A percentile compares a stretch with the other conserved stretches of the same genome.
phyloP scores from a whole-genome alignment of 2,329 filamentous ascomycete species.

The Zymoseptoria passerinii region DNA sequence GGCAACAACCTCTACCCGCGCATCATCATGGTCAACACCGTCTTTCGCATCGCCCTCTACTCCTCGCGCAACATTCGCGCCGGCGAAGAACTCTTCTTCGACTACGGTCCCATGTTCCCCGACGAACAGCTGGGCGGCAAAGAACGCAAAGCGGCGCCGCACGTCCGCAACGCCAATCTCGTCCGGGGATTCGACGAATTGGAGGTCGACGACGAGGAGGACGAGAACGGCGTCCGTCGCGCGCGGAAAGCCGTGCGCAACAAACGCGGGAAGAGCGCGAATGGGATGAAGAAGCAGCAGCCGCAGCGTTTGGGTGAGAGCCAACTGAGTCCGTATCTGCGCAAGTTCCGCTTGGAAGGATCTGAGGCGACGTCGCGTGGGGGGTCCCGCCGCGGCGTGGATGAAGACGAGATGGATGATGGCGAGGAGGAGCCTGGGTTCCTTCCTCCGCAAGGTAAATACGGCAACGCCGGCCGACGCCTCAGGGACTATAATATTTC shows the following conservation, averaged over 20 bases:
- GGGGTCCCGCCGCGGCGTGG: neutral
- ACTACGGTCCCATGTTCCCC: constrained; percentile 51
- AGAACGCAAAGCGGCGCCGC: constrained; percentile 13
- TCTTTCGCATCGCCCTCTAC: constrained; percentile 65
- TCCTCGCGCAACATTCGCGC: constrained; percentile 57
- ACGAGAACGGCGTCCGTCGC: constrained; percentile 16
- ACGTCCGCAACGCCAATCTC: constrained; percentile 18
- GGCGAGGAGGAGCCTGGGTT: neutral
- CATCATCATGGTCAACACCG: constrained; percentile 65
- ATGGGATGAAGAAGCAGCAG: neutral
- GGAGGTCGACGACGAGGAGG: constrained; percentile 15
- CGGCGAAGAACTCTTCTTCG: constrained; percentile 73
- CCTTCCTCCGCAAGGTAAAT: neutral
- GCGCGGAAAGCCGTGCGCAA: constrained; percentile 12
- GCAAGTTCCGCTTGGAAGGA: neutral
- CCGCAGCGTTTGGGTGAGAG: neutral
- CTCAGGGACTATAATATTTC: constrained; percentile 1
- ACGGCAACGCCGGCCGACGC: neutral
- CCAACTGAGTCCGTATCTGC: neutral
- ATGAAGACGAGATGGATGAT: neutral
- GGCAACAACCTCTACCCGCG: constrained; percentile 54
- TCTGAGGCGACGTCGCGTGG: neutral
- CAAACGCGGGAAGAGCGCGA: constrained; percentile 7
- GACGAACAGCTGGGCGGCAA: constrained; percentile 19
- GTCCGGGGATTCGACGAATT: constrained; percentile 19